Conservation (phyloP, 2,329 filamentous ascomycete genomes). For the Zalaria obscura region DNA sequence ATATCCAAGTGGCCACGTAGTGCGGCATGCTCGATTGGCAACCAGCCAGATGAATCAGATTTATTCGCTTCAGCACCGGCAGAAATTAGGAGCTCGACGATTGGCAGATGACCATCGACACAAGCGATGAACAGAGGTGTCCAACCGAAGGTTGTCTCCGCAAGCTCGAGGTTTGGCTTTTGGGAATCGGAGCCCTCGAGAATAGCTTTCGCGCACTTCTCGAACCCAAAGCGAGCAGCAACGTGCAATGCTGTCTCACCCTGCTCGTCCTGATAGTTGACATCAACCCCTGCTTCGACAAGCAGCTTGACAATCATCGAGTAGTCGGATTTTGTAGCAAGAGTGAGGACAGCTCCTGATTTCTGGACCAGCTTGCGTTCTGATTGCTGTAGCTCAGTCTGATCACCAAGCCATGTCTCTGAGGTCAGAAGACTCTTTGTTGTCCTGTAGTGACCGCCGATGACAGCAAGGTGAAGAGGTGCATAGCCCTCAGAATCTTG, state of each 20-base stretch:
- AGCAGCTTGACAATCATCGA: constrained; percentile 72
- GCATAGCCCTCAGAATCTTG: constrained; percentile 87
- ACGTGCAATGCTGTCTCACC: constrained; percentile 88
- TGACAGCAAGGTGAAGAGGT: constrained; percentile 81
- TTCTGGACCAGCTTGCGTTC: constrained; percentile 59
- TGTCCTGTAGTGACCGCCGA: constrained; percentile 77
- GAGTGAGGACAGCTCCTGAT: constrained; percentile 72
- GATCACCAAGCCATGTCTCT: constrained; percentile 54
- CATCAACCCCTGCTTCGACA: constrained; percentile 77
- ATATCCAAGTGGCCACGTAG: constrained; percentile 78
- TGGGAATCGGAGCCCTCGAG: constrained; percentile 56
- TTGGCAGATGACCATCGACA: constrained; percentile 67
- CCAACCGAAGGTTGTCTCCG: constrained; percentile 80
- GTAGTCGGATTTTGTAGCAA: constrained; percentile 82
- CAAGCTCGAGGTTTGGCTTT: constrained; percentile 60
- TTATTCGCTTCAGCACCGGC: constrained; percentile 64
- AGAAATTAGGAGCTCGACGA: constrained; percentile 64
- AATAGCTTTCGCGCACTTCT: constrained; percentile 64
- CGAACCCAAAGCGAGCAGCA: constrained; percentile 77
- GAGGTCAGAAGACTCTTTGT: constrained; percentile 68
- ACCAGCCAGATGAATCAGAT: constrained; percentile 83
- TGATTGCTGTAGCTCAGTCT: constrained; percentile 40
- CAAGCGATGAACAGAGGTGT: constrained; percentile 88
- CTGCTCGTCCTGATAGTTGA: constrained; percentile 83
- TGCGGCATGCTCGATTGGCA: constrained; percentile 81